Conservation (phyloP, 306 rosid species). For the Abrus precatorius region DNA sequence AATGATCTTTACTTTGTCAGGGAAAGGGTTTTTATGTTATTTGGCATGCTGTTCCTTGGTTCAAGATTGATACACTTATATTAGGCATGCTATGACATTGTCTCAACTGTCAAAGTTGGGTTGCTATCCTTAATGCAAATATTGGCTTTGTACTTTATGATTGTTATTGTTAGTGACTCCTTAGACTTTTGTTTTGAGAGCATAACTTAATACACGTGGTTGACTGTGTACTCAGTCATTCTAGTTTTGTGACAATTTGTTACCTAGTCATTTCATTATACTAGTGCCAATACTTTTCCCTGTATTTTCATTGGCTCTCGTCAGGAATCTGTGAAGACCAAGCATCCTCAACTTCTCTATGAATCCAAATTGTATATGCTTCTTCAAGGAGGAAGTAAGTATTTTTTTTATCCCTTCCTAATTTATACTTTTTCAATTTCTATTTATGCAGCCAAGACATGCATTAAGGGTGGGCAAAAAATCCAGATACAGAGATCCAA, state of each 20-base stretch:
- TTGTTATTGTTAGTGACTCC: not conserved
- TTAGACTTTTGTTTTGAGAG: slow-evolving; percentile 8
- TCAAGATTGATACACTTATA: slow-evolving; percentile 35
- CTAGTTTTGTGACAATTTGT: slow-evolving; percentile 38
- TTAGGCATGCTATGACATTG: not conserved
- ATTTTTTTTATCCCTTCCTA: slow-evolving; percentile 33
- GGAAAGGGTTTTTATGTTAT: slow-evolving; percentile 30
- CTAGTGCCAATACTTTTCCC: not conserved
- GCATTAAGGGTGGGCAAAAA: not conserved
- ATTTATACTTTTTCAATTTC: slow-evolving; percentile 18
- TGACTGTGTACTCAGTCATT: slow-evolving; percentile 9
- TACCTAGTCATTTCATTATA: slow-evolving; percentile 6
- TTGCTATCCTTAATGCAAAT: slow-evolving; percentile 31
- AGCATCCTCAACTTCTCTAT: slow-evolving; percentile 98
- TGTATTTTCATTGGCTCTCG: slow-evolving; percentile 40
- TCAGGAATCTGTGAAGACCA: slow-evolving; percentile 94
- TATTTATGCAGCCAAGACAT: slow-evolving; percentile 15
- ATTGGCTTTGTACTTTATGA: not conserved
- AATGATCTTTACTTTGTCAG: not conserved
- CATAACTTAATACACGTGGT: not conserved
- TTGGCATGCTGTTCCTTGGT: not conserved
- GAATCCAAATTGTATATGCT: slow-evolving; percentile 96
- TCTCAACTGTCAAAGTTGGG: not conserved
- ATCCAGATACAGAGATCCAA: no score
- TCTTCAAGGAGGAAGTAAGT: slow-evolving; percentile 99